phyloP scores from a whole-genome alignment of 83 land plant genomes.

The Thuja plicata region DNA sequence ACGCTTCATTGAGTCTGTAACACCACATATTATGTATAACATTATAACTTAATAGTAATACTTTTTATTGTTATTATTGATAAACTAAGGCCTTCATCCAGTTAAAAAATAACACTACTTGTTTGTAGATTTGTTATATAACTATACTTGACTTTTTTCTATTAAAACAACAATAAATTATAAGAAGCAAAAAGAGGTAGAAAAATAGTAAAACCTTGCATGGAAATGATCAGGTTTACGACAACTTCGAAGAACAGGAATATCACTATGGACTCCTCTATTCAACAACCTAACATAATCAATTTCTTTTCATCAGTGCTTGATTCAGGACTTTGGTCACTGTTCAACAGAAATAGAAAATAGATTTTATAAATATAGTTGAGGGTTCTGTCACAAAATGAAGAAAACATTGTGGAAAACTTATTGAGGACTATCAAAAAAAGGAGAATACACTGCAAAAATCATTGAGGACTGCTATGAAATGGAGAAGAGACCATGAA shows the following conservation, averaged over 20 bases:
- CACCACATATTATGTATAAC: too few species aligned
- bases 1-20: background rate
- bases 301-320: constrained; percentile 36
- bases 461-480: too few species aligned
- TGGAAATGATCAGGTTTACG: constrained; percentile 67
- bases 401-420: too few species aligned
- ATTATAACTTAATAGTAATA: too few species aligned
- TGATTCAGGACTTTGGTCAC: too few species aligned
- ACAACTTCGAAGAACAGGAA: constrained; percentile 86
- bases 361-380: too few species aligned
- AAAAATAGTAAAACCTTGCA: constrained; percentile 79
- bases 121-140: background rate
- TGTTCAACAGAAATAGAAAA: too few species aligned
- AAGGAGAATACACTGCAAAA: too few species aligned
- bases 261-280: constrained; percentile 79
- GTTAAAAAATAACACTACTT: background rate
- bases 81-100: background rate
- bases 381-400: too few species aligned
- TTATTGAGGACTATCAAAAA: too few species aligned
- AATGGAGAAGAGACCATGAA: too few species aligned
- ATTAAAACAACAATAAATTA: background rate
- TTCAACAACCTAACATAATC: constrained; percentile 85
- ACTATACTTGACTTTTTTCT: background rate
- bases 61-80: background rate
- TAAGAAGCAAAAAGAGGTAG: background rate